Conservation (phyloP, 352 stramenopile genomes). For the Phytophthora hybrid region DNA sequence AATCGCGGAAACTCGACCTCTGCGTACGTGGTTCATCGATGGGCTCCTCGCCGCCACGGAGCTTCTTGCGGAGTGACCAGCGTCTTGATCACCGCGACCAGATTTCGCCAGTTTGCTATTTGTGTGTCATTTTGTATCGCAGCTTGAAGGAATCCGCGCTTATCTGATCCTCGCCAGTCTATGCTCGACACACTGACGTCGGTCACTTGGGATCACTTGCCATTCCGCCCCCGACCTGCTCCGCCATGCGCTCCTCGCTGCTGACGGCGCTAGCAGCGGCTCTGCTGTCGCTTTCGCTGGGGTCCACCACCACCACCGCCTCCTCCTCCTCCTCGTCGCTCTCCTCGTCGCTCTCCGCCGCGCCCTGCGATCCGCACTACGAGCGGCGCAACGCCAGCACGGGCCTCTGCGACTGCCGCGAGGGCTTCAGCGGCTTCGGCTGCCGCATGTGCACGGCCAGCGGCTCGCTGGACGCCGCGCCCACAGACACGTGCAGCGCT, state of each 20-base stretch:
- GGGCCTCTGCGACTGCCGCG: constrained; percentile 60
- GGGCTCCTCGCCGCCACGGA: too few species aligned
- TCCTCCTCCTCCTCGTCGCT: not conserved
- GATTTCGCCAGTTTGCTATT: too few species aligned
- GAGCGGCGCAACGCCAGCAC: constrained; percentile 63
- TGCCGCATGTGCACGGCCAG: constrained; percentile 66
- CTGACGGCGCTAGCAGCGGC: constrained; percentile 5
- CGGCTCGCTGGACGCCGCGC: constrained; percentile 1
- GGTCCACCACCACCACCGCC: not conserved
- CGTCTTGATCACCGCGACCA: too few species aligned
- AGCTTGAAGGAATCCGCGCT: not conserved
- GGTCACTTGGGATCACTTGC: not conserved
- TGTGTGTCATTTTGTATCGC: too few species aligned
- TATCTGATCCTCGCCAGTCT: not conserved
- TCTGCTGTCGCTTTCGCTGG: not conserved
- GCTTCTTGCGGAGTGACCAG: too few species aligned
- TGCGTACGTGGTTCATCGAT: too few species aligned
- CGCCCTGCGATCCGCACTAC: constrained; percentile 65
- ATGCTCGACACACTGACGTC: not conserved
- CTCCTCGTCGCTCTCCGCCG: constrained; percentile 13
- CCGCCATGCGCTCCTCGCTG: not conserved
- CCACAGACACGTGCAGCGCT: constrained; percentile 38
- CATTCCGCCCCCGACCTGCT: not conserved
- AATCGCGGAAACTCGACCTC: too few species aligned
- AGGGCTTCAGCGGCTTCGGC: constrained; percentile 66